Conservation (phyloP, 257 asterid species). For the Fraxinus pennsylvanica region DNA sequence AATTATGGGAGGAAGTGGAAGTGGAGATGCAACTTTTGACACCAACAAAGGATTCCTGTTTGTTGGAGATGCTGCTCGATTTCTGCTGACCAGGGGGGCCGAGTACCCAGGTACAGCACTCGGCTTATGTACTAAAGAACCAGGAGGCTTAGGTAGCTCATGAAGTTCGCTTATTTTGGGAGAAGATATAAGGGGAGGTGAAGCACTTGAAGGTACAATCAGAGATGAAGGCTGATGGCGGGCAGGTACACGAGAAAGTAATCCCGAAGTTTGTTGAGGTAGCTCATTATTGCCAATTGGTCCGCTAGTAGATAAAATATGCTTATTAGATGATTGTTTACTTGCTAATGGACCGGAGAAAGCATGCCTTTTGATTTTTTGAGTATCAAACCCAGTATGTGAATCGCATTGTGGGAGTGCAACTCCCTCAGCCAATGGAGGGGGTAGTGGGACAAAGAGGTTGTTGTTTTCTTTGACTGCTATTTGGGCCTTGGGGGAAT, state of each 20-base stretch:
- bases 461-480: constrained; percentile 47
- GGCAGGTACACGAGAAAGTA: constrained; percentile 43
- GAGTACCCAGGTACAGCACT: constrained; percentile 66
- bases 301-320: constrained; percentile 51
- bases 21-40: constrained; percentile 62
- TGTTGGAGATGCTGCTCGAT: constrained; percentile 66
- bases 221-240: constrained; percentile 47
- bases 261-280: constrained; percentile 52
- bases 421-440: constrained; percentile 58
- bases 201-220: constrained; percentile 50
- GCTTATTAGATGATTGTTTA: constrained; percentile 66
- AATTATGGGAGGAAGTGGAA: constrained; percentile 68
- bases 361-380: constrained; percentile 56
- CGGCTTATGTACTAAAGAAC: constrained; percentile 52
- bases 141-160: constrained; percentile 99
- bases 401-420: constrained; percentile 48
- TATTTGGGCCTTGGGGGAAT: constrained; percentile 44
- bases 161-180: constrained; percentile 91
- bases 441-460: constrained; percentile 74
- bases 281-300: constrained; percentile 54
- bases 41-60: constrained; percentile 44
- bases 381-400: constrained; percentile 48
- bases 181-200: constrained; percentile 70
- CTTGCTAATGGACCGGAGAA: constrained; percentile 87
- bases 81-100: constrained; percentile 65